A percentile compares a stretch with the other conserved stretches of the same genome.
These are phyloP conservation scores for Hypoxylon sp. DNA, from an alignment of 2,329 filamentous ascomycete genomes.

Conservation along the genomic window DNA sequence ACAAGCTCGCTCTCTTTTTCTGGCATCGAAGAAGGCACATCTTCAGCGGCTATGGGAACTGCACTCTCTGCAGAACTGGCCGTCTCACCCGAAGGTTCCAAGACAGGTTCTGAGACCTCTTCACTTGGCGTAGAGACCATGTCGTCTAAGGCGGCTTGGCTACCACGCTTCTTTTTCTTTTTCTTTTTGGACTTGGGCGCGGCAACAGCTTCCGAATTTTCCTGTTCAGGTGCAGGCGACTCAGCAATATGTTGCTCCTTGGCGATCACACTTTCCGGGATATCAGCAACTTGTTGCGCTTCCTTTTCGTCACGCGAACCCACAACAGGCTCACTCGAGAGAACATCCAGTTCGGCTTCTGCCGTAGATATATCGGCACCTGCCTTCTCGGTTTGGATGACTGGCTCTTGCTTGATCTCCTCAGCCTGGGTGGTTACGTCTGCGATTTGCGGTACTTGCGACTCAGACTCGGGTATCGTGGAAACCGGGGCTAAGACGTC, in stretches of 20 bases:
- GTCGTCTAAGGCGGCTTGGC: slow-evolving; percentile 32
- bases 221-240: slow-evolving; percentile 15
- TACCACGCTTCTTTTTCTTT: slow-evolving; percentile 44
- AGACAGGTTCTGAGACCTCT: slow-evolving; percentile 20
- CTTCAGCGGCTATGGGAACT: slow-evolving; percentile 12
- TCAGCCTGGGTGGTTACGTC: slow-evolving; percentile 12
- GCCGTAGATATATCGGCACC: slow-evolving; percentile 15
- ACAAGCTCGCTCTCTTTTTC: slow-evolving; percentile 13
- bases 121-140: slow-evolving; percentile 13
- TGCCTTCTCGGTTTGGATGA: slow-evolving; percentile 19
- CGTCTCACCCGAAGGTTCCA: slow-evolving; percentile 23
- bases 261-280: slow-evolving; percentile 19
- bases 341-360: slow-evolving; percentile 20
- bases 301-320: slow-evolving; percentile 19
- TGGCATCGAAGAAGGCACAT: background rate
- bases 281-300: slow-evolving; percentile 19
- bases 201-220: slow-evolving; percentile 14
- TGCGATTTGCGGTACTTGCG: slow-evolving; percentile 13
- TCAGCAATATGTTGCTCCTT: slow-evolving; percentile 34
- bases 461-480: slow-evolving; percentile 19
- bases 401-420: slow-evolving; percentile 20
- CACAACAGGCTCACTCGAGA: slow-evolving; percentile 12
- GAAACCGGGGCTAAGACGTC: slow-evolving; percentile 5
- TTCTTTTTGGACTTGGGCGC: slow-evolving; percentile 46
- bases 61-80: slow-evolving; percentile 10